A percentile compares a stretch with the other conserved stretches of the same genome.
These are phyloP conservation scores for Platanthera guangdongensis DNA, from an alignment of 106 monocot genomes.

Conservation along the genomic window DNA sequence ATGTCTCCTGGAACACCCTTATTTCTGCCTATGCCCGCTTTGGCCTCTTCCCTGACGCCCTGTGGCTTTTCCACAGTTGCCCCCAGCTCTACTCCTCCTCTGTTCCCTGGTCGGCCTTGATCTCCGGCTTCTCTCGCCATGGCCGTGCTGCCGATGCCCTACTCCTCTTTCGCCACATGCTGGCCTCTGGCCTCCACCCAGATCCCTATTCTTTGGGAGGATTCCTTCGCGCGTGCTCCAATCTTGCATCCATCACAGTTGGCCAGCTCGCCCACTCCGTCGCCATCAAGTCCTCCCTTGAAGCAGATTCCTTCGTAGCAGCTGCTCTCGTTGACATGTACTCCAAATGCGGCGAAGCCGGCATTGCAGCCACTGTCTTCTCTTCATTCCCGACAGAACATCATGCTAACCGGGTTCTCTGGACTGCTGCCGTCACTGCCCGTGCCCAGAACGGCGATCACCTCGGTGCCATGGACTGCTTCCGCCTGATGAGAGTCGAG, in stretches of 20 bases:
- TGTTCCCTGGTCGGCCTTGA: constrained; percentile 12
- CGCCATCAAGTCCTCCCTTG: constrained; percentile 25
- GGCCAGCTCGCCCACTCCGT: constrained; percentile 26
- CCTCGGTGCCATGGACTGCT: constrained; percentile 19
- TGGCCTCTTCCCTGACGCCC: constrained; percentile 1
- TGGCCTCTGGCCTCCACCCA: background rate
- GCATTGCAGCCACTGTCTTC: constrained; percentile 21
- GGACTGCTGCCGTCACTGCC: constrained; percentile 27
- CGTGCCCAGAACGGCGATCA: constrained; percentile 15
- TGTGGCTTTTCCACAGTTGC: background rate
- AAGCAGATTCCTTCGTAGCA: constrained; percentile 23
- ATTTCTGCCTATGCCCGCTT: constrained; percentile 7
- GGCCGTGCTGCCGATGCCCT: constrained; percentile 7
- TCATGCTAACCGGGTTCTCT: constrained; percentile 26
- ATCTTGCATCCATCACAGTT: background rate
- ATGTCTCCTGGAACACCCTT: constrained; percentile 2
- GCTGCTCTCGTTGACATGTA: constrained; percentile 36
- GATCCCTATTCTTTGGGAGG: constrained; percentile 14
- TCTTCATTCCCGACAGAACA: constrained; percentile 7
- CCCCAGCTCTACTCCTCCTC: constrained; percentile 5
- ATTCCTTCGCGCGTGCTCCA: constrained; percentile 13
- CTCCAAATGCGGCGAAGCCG: constrained; percentile 17
- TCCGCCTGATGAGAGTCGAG: constrained; percentile 22
- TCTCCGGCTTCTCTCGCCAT: constrained; percentile 7
- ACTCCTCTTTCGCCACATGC: constrained; percentile 11